Conservation (phyloP, 805 yeast species). For the Soucietia sequanensis region DNA sequence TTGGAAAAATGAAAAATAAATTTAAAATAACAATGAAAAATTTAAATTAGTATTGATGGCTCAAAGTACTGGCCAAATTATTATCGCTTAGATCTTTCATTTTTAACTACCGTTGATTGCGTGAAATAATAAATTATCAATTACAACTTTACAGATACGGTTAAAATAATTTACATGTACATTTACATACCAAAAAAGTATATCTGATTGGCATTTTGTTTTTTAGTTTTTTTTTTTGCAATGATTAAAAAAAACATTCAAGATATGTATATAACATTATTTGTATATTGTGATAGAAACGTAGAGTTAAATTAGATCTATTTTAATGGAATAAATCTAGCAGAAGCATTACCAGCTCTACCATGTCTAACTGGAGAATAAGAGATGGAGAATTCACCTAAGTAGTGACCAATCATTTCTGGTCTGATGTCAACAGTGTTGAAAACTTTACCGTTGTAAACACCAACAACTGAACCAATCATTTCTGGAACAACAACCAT, state of each 20-base stretch:
- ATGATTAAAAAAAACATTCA: slow-evolving; percentile 2
- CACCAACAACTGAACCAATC: slow-evolving; percentile 98
- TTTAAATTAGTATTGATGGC: too few species aligned
- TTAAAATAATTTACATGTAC: neutral
- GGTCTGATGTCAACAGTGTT: slow-evolving; percentile 98
- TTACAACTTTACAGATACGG: neutral
- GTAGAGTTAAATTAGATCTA: slow-evolving; percentile 24
- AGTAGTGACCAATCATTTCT: slow-evolving; percentile 99
- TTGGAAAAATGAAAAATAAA: too few species aligned
- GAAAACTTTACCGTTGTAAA: slow-evolving; percentile 99
- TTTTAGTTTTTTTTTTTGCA: too few species aligned
- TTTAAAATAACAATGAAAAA: too few species aligned
- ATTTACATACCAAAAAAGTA: too few species aligned
- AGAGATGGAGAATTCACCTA: slow-evolving; percentile 99
- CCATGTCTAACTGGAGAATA: slow-evolving; percentile 99
- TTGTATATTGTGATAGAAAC: slow-evolving; percentile 14
- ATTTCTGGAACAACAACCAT: slow-evolving; percentile 99
- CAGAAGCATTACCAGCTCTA: slow-evolving; percentile 87
- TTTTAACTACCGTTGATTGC: too few species aligned
- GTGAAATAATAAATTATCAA: too few species aligned
- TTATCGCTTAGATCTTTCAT: too few species aligned
- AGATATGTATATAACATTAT: slow-evolving; percentile 6
- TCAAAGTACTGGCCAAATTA: too few species aligned
- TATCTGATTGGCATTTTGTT: too few species aligned
- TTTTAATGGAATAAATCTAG: slow-evolving; percentile 71